A percentile compares a stretch with the other conserved stretches of the same genome.
phyloP scores from a whole-genome alignment of 1,284 basidiomycete genomes.

The Ceratobasidium sp. region DNA sequence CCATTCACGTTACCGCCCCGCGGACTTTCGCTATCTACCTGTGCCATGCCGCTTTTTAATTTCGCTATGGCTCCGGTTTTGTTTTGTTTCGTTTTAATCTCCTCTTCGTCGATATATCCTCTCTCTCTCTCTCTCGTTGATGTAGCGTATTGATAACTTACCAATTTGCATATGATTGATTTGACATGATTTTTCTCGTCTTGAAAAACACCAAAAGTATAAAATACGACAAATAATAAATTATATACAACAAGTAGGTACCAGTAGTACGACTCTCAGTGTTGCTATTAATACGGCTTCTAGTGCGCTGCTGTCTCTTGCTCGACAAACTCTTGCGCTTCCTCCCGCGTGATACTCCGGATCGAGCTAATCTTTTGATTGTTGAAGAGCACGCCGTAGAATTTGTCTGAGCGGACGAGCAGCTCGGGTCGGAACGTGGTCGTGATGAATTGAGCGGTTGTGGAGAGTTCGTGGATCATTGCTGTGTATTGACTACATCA shows the following conservation, averaged over 20 bases:
- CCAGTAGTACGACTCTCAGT: no score
- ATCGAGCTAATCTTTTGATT: slow-evolving; percentile 94
- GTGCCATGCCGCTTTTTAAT: slow-evolving; percentile 28
- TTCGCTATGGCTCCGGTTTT: slow-evolving; percentile 28
- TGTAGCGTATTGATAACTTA: slow-evolving; percentile 42
- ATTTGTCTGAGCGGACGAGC: slow-evolving; percentile 93
- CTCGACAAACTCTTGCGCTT: slow-evolving; percentile 91
- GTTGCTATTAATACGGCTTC: no score
- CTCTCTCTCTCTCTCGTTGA: slow-evolving; percentile 13
- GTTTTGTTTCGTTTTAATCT: neutral
- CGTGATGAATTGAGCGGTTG: slow-evolving; percentile 95
- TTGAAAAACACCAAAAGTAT: neutral
- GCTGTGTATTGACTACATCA: slow-evolving; percentile 61
- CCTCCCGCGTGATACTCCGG: slow-evolving; percentile 81
- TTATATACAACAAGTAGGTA: slow-evolving; percentile 1
- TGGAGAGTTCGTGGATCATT: slow-evolving; percentile 93
- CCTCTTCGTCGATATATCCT: slow-evolving; percentile 6
- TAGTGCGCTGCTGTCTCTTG: slow-evolving; percentile 53
- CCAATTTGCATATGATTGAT: slow-evolving; percentile 26
- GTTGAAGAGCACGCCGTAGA: slow-evolving; percentile 99
- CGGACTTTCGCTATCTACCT: slow-evolving; percentile 21
- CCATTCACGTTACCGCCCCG: neutral
- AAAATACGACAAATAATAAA: slow-evolving; percentile 32
- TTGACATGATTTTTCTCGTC: slow-evolving; percentile 12
- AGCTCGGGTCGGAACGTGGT: slow-evolving; percentile 99